Conservation (phyloP, 768 basidiomycete genomes). For the Lactarius trivialis region DNA sequence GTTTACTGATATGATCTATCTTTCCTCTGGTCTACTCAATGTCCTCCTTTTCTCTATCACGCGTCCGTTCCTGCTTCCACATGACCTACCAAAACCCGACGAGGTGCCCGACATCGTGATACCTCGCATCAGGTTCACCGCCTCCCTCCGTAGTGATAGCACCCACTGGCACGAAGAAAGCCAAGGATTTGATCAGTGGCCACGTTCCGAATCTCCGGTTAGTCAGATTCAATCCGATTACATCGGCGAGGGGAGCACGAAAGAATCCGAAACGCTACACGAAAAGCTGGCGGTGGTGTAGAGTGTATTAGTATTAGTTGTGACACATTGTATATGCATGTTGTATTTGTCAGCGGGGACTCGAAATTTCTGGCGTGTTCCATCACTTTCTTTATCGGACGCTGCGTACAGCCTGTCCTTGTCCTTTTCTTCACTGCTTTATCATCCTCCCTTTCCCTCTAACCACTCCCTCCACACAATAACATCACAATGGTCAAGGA, state of each 20-base stretch:
- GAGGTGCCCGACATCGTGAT: not conserved
- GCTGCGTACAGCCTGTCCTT: slow-evolving; percentile 9
- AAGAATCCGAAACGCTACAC: slow-evolving; percentile 10
- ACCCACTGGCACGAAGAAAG: not conserved
- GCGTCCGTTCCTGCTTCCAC: slow-evolving; percentile 34
- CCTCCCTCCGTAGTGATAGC: not conserved
- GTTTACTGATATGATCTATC: slow-evolving; percentile 36
- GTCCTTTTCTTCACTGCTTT: slow-evolving; percentile 15
- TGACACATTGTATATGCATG: not conserved
- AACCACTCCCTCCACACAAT: slow-evolving; percentile 16
- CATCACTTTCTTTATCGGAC: slow-evolving; percentile 31
- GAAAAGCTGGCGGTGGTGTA: not conserved
- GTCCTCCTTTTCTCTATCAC: slow-evolving; percentile 36
- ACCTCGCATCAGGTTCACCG: not conserved
- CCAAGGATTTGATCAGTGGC: not conserved
- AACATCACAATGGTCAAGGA: slow-evolving; percentile 55
- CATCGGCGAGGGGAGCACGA: slow-evolving; percentile 8
- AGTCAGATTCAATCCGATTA: not conserved
- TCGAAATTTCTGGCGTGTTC: slow-evolving; percentile 36
- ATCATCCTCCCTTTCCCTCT: slow-evolving; percentile 11
- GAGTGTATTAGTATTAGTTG: not conserved
- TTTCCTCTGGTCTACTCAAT: slow-evolving; percentile 41
- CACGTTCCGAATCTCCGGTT: not conserved
- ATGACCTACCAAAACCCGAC: not conserved
- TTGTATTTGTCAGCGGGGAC: slow-evolving; percentile 15